A percentile compares a stretch with the other conserved stretches of the same genome.
phyloP scores from a whole-genome alignment of 257 asterid species.

The Gardenia jasminoides region DNA sequence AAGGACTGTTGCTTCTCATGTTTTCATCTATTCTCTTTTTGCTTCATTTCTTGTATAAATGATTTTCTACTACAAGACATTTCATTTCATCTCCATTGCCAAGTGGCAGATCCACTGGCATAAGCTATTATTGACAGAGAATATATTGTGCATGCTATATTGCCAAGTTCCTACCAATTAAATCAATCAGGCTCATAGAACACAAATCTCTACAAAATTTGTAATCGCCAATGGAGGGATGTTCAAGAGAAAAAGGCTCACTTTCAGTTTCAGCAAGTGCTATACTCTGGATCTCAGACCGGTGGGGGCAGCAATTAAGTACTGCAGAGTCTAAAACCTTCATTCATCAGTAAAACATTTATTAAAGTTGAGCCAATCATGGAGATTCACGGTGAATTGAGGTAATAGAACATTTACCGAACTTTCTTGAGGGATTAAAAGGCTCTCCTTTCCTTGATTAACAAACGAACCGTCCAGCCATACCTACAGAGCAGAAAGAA shows the following conservation, averaged over 20 bases:
- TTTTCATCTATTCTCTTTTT: background rate
- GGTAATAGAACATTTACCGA: slow-evolving; percentile 40
- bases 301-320: slow-evolving; percentile 82
- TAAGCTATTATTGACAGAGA: background rate
- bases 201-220: background rate
- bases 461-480: slow-evolving; percentile 58
- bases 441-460: slow-evolving; percentile 74
- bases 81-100: background rate
- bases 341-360: slow-evolving; percentile 27
- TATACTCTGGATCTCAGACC: slow-evolving; percentile 79
- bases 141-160: background rate
- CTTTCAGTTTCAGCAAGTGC: slow-evolving; percentile 65
- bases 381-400: slow-evolving; percentile 4
- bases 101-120: background rate
- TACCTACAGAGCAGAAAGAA: slow-evolving; percentile 39
- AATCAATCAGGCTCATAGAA: background rate
- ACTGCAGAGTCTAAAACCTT: slow-evolving; percentile 69
- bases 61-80: background rate
- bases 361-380: background rate
- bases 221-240: background rate
- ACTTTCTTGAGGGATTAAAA: slow-evolving; percentile 74
- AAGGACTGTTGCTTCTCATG: background rate
- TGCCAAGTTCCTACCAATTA: background rate
- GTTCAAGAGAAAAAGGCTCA: slow-evolving; percentile 23
- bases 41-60: background rate